Percentiles rank a stretch among this genome's conserved stretches.
phyloP scores from a whole-genome alignment of 2,329 filamentous ascomycete genomes.

The Phialocephala subalpina region DNA sequence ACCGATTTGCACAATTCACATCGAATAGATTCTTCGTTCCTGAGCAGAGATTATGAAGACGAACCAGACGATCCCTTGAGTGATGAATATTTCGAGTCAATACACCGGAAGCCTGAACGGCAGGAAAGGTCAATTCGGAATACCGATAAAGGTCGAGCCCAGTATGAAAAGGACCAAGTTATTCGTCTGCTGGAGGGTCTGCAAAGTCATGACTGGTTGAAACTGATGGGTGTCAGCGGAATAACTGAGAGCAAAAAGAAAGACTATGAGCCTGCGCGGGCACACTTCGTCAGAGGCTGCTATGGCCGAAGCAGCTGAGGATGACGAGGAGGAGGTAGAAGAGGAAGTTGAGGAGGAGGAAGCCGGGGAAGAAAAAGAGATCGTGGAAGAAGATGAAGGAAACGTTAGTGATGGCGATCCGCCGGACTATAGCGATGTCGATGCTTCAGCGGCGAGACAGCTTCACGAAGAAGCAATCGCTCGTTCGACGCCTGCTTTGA shows the following conservation, averaged over 20 bases:
- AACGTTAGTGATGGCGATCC: constrained; percentile 57
- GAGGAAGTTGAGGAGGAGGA: constrained; percentile 69
- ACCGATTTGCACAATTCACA: constrained; percentile 64
- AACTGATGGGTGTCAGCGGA: constrained; percentile 87
- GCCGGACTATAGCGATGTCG: constrained; percentile 73
- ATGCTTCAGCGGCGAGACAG: constrained; percentile 76
- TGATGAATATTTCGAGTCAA: constrained; percentile 60
- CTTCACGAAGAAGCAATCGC: constrained; percentile 60
- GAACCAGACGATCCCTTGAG: constrained; percentile 60
- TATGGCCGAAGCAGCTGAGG: constrained; percentile 46
- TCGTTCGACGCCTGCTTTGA: constrained; percentile 37
- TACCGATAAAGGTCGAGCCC: constrained; percentile 68
- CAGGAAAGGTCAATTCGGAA: constrained; percentile 70
- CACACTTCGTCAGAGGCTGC: constrained; percentile 83
- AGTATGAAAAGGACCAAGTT: constrained; percentile 72
- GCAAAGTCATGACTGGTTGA: constrained; percentile 91
- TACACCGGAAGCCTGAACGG: constrained; percentile 66
- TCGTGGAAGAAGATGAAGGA: constrained; percentile 46
- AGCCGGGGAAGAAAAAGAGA: constrained; percentile 69
- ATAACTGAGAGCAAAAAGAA: constrained; percentile 84
- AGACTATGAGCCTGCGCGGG: constrained; percentile 84
- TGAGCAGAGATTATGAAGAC: constrained; percentile 51
- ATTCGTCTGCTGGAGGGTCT: constrained; percentile 79
- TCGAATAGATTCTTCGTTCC: constrained; percentile 62
- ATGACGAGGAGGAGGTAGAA: constrained; percentile 70